Conservation (phyloP, 768 basidiomycete species). For the Tremella yokohamensis region DNA sequence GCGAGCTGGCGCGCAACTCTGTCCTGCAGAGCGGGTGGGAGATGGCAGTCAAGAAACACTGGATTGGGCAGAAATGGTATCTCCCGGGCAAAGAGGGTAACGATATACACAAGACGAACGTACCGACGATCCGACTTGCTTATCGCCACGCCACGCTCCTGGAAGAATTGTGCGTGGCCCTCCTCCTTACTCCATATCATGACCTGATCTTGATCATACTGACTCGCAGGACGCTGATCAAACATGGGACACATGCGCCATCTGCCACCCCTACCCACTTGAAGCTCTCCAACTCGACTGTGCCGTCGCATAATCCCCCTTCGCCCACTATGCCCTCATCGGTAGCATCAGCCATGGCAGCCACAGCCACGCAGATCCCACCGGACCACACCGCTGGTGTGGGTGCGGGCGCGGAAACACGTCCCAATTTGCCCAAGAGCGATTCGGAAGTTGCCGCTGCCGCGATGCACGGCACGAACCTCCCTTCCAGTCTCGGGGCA, state of each 20-base stretch:
- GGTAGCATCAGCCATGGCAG: neutral
- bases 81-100: constrained; percentile 88
- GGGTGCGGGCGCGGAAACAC: neutral
- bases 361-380: neutral
- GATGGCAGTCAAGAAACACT: constrained; percentile 85
- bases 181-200: neutral
- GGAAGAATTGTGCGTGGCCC: constrained; percentile 63
- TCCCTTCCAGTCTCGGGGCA: constrained; percentile 5
- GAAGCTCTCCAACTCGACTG: constrained; percentile 13
- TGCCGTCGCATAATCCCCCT: constrained; percentile 15
- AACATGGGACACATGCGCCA: constrained; percentile 35
- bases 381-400: neutral
- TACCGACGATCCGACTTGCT: constrained; percentile 83
- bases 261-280: constrained; percentile 36
- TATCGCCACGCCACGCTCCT: constrained; percentile 85
- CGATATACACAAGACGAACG: constrained; percentile 99
- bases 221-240: constrained; percentile 34
- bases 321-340: constrained; percentile 4
- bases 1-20: constrained; percentile 96
- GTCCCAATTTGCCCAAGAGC: neutral
- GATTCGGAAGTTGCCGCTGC: constrained; percentile 7
- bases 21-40: constrained; percentile 96
- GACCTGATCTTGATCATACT: constrained; percentile 1
- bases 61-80: constrained; percentile 85
- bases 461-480: constrained; percentile 4